Percentiles rank a stretch among this genome's conserved stretches.
phyloP scores from a whole-genome alignment of 257 asterid genomes.

The Sherardia arvensis region DNA sequence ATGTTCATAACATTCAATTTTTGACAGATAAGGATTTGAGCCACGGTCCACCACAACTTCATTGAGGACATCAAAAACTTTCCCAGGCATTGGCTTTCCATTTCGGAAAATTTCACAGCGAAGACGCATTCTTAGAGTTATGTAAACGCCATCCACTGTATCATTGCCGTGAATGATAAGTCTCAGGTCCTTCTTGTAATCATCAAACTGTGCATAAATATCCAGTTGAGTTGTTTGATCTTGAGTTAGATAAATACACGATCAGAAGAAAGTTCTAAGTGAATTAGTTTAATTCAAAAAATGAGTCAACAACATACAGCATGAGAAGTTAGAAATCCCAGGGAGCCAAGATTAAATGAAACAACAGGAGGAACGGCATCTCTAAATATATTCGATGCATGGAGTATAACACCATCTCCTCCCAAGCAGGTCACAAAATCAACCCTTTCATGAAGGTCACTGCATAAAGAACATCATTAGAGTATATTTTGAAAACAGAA shows the following conservation, averaged over 20 bases:
- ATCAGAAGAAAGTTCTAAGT: constrained; percentile 6
- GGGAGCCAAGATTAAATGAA: constrained; percentile 96
- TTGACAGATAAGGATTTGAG: constrained; percentile 95
- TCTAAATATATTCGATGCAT: constrained; percentile 89
- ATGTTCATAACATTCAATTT: constrained; percentile 92
- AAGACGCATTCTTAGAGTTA: constrained; percentile 96
- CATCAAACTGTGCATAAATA: constrained; percentile 51
- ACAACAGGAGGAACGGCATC: constrained; percentile 99
- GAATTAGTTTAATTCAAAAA: not conserved
- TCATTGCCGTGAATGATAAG: constrained; percentile 79
- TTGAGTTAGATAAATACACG: constrained; percentile 5
- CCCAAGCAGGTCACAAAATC: constrained; percentile 99
- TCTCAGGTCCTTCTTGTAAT: constrained; percentile 69
- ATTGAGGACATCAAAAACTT: constrained; percentile 84
- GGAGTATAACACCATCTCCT: constrained; percentile 99
- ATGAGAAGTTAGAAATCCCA: constrained; percentile 96
- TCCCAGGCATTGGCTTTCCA: constrained; percentile 88
- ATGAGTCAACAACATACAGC: constrained; percentile 40
- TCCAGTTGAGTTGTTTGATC: not conserved
- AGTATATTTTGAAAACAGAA: not conserved
- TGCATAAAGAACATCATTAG: constrained; percentile 28
- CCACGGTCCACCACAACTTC: constrained; percentile 98
- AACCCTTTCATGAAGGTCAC: constrained; percentile 95
- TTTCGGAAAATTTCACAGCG: constrained; percentile 86
- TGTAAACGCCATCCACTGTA: constrained; percentile 78